phyloP scores from a whole-genome alignment of 192 early-diverging fungal genomes.

The Backusella morwellensis region DNA sequence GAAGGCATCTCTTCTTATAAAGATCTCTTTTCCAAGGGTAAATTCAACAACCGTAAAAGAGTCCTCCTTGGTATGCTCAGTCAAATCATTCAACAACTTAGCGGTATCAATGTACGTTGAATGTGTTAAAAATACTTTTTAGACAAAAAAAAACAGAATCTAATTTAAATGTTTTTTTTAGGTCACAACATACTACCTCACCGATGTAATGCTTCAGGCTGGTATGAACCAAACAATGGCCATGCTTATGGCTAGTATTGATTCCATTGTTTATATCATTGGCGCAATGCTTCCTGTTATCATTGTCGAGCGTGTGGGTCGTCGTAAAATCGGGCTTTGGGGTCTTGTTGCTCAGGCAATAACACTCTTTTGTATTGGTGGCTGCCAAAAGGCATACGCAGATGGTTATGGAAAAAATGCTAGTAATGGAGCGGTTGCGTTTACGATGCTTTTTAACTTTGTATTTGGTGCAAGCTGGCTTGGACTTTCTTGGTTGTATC shows the following conservation, averaged over 20 bases:
- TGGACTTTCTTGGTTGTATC: constrained; percentile 77
- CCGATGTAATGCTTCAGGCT: constrained; percentile 46
- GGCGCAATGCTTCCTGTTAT: constrained; percentile 71
- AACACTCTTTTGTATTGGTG: constrained; percentile 26
- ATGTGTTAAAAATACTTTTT: constrained; percentile 6
- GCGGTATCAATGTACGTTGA: constrained; percentile 38
- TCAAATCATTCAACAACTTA: constrained; percentile 30
- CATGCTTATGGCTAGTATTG: constrained; percentile 55
- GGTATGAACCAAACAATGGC: constrained; percentile 42
- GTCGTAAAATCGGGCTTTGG: constrained; percentile 59
- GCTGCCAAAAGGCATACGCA: constrained; percentile 23
- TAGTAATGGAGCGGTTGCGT: constrained; percentile 46
- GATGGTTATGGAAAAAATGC: constrained; percentile 30
- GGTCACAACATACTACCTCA: constrained; percentile 28
- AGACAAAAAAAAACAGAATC: too few relatives aligned
- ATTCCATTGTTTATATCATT: constrained; percentile 68
- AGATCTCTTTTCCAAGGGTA: constrained; percentile 25
- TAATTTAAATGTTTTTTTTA: background rate
- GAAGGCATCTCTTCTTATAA: constrained; percentile 23
- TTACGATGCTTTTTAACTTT: constrained; percentile 65
- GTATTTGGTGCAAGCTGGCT: constrained; percentile 78
- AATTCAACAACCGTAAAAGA: constrained; percentile 25
- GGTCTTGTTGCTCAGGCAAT: constrained; percentile 48
- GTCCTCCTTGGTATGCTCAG: constrained; percentile 20
- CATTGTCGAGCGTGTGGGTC: constrained; percentile 68